Evolutionary conservation across 495 filamentous ascomycete species (phyloP).

Genomic region (Penicillium riverlandense): DNA sequence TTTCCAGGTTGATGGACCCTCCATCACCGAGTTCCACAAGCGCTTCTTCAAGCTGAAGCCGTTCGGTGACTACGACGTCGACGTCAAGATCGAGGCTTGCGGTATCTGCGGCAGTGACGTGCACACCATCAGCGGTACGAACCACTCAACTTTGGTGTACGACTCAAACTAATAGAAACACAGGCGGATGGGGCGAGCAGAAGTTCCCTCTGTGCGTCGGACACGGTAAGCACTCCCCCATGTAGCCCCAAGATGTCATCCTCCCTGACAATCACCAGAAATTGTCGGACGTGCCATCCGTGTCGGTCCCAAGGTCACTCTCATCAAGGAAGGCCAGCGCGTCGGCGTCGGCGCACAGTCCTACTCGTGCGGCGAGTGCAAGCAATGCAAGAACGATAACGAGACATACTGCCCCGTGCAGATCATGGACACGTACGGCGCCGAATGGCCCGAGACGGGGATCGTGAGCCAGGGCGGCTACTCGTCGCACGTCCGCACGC

Average conservation of each 20-base stretch:
- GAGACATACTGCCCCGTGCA: conserved; percentile 73
- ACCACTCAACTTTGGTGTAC: background rate
- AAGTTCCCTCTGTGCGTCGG: conserved; percentile 65
- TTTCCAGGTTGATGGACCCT: conserved; percentile 58
- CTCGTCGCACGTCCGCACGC: conserved; percentile 63
- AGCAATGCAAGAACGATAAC: conserved; percentile 61
- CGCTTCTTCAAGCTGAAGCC: conserved; percentile 68
- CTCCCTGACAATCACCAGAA: conserved; percentile 30
- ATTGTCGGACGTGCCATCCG: conserved; percentile 64
- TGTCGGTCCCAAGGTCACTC: conserved; percentile 60
- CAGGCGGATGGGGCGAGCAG: conserved; percentile 64
- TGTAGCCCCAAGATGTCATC: background rate
- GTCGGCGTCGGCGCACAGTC: conserved; percentile 78
- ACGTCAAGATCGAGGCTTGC: conserved; percentile 65
- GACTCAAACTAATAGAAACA: too few species aligned
- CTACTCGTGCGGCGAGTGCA: conserved; percentile 62
- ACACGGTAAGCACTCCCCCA: conserved; percentile 35
- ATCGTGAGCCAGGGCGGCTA: conserved; percentile 60
- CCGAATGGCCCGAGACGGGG: conserved; percentile 55
- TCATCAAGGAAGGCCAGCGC: conserved; percentile 65
- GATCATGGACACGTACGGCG: conserved; percentile 56
- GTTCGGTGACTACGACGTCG: conserved; percentile 68
- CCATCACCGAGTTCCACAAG: conserved; percentile 58
- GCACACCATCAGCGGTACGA: conserved; percentile 59
- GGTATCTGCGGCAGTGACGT: conserved; percentile 77